Evolutionary conservation across 2,329 filamentous ascomycete genomes (phyloP).

Genomic region (Aspergillus tanneri): DNA sequence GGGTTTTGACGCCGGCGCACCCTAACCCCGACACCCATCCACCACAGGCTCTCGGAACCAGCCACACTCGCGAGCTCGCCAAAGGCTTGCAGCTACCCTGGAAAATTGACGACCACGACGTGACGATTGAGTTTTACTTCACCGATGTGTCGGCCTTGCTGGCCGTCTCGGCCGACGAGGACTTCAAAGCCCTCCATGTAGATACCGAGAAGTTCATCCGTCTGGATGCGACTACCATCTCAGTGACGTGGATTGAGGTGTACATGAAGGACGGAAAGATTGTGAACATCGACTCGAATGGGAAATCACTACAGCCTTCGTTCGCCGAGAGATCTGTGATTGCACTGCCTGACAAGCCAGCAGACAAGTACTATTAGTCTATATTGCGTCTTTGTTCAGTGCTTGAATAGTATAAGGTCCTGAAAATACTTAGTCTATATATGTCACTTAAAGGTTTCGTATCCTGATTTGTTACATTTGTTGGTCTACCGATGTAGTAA

Average conservation of each 20-base stretch:
- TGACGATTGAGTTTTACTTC: not conserved
- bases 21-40: not conserved
- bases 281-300: not conserved
- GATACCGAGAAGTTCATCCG: not conserved
- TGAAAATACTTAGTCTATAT: too few relatives aligned
- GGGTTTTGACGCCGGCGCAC: too few relatives aligned
- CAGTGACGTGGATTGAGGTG: not conserved
- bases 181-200: not conserved
- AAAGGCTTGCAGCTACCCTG: not conserved
- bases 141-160: not conserved
- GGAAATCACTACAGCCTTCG: not conserved
- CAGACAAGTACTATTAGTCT: not conserved
- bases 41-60: not conserved
- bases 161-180: not conserved
- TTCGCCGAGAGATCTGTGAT: not conserved
- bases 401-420: too few relatives aligned
- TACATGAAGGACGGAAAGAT: not conserved
- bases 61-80: constrained; percentile 1
- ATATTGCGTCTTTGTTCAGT: too few relatives aligned
- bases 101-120: constrained; percentile 1
- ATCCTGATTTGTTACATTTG: too few relatives aligned
- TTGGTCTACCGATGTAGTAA: too few relatives aligned
- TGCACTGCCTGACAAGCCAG: not conserved
- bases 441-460: too few relatives aligned
- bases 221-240: not conserved